A percentile compares a stretch with the other conserved stretches of the same genome.
These are phyloP conservation scores for Xerocomus brunneocitrinus DNA, from an alignment of 768 basidiomycete species.

Conservation along the genomic window DNA sequence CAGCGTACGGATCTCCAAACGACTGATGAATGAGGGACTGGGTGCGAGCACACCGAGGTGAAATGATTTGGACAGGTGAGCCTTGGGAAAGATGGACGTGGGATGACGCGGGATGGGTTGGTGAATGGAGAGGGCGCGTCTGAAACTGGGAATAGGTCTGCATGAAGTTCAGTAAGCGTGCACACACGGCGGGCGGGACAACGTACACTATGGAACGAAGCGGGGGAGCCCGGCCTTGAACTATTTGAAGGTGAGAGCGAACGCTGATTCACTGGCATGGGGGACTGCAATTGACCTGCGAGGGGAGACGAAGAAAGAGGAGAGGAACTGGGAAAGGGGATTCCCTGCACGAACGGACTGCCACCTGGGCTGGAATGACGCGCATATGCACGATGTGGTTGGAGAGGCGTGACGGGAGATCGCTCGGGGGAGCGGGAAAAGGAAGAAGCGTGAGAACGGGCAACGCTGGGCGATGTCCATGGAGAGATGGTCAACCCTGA, in stretches of 20 bases:
- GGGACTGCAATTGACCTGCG: not conserved
- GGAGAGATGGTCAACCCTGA: slow-evolving; percentile 2
- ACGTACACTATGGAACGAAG: slow-evolving; percentile 12
- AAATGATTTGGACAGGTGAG: slow-evolving; percentile 2
- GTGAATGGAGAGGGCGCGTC: not conserved
- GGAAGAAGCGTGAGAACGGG: slow-evolving; percentile 6
- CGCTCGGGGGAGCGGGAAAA: slow-evolving; percentile 16
- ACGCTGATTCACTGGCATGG: not conserved
- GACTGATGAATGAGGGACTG: slow-evolving; percentile 18
- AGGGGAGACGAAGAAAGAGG: slow-evolving; percentile 12
- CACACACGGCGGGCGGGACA: not conserved
- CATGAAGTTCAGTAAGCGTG: not conserved
- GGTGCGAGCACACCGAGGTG: slow-evolving; percentile 11
- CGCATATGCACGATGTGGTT: slow-evolving; percentile 4
- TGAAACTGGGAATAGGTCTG: slow-evolving; percentile 8
- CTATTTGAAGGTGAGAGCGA: slow-evolving; percentile 8
- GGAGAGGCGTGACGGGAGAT: slow-evolving; percentile 6
- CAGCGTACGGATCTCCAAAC: not conserved
- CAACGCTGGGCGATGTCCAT: not conserved
- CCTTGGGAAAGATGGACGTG: slow-evolving; percentile 2
- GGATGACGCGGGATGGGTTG: slow-evolving; percentile 4
- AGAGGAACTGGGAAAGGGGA: slow-evolving; percentile 10
- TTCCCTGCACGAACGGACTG: slow-evolving; percentile 9
- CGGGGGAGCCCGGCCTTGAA: slow-evolving; percentile 8
- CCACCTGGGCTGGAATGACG: slow-evolving; percentile 7